phyloP scores from a whole-genome alignment of 345 rosid species.

The Aquilaria malaccensis region DNA sequence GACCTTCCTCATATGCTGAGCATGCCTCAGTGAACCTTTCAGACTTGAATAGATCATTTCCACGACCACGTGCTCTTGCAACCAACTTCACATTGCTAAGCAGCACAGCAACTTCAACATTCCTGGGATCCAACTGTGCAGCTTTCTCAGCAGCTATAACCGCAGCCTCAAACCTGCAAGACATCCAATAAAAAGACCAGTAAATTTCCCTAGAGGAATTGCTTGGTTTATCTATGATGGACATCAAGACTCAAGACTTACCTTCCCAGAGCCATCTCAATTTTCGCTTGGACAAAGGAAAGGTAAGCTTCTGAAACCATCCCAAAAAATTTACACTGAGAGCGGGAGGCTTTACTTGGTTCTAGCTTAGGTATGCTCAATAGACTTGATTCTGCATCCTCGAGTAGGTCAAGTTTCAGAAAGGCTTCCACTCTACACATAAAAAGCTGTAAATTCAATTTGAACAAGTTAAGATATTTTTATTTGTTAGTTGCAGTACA shows the following conservation, averaged over 20 bases:
- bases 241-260: constrained; percentile 27
- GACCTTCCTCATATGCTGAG: constrained; percentile 85
- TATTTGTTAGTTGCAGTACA: too few relatives aligned
- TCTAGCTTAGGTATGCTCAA: constrained; percentile 44
- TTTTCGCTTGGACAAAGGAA: constrained; percentile 63
- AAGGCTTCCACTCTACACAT: constrained; percentile 97
- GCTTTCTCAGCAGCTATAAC: constrained; percentile 76
- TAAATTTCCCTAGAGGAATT: constrained; percentile 18
- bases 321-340: constrained; percentile 52
- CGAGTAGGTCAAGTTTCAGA: constrained; percentile 73
- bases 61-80: constrained; percentile 68
- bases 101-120: constrained; percentile 54
- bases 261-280: constrained; percentile 97
- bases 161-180: constrained; percentile 97
- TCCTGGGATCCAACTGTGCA: constrained; percentile 57
- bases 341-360: constrained; percentile 27
- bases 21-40: constrained; percentile 97
- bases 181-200: constrained; percentile 27
- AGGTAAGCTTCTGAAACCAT: constrained; percentile 78
- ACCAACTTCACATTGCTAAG: constrained; percentile 61
- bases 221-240: constrained; percentile 8
- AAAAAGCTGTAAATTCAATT: constrained; percentile 70
- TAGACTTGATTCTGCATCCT: constrained; percentile 59
- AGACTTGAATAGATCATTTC: constrained; percentile 86
- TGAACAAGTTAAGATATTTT: constrained; percentile 21